Conservation (phyloP, 805 yeast genomes). For the Zygoascus flipseniorum region DNA sequence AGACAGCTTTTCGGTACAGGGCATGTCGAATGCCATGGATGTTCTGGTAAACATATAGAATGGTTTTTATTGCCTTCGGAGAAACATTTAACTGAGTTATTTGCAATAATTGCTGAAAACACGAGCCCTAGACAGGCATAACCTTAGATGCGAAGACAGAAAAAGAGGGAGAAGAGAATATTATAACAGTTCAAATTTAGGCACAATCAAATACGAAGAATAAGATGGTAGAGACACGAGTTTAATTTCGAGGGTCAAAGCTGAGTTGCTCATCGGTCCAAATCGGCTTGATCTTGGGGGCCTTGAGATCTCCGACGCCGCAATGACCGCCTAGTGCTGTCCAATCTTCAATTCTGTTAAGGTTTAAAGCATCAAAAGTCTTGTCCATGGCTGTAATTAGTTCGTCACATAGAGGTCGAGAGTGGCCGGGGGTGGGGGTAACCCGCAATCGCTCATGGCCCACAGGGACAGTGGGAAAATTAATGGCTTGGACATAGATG, state of each 20-base stretch:
- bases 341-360: conserved; percentile 76
- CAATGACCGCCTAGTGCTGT: conserved; percentile 75
- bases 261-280: conserved; percentile 81
- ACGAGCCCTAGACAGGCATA: background rate
- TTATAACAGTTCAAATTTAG: background rate
- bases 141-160: background rate
- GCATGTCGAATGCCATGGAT: conserved; percentile 24
- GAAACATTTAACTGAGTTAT: background rate
- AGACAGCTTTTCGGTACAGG: conserved; percentile 21
- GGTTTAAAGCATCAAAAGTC: conserved; percentile 64
- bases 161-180: background rate
- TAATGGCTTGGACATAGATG: conserved; percentile 96
- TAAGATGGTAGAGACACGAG: background rate
- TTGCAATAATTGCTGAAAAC: background rate
- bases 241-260: background rate
- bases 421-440: conserved; percentile 99
- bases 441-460: conserved; percentile 95
- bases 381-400: conserved; percentile 72
- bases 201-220: background rate
- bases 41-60: conserved; percentile 19
- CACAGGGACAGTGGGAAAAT: conserved; percentile 94
- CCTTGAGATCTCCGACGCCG: conserved; percentile 65
- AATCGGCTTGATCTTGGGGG: conserved; percentile 46
- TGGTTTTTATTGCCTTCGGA: conserved; percentile 21
- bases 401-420: conserved; percentile 62